Conservation (phyloP, 768 basidiomycete genomes). For the Lepiota venenata region DNA sequence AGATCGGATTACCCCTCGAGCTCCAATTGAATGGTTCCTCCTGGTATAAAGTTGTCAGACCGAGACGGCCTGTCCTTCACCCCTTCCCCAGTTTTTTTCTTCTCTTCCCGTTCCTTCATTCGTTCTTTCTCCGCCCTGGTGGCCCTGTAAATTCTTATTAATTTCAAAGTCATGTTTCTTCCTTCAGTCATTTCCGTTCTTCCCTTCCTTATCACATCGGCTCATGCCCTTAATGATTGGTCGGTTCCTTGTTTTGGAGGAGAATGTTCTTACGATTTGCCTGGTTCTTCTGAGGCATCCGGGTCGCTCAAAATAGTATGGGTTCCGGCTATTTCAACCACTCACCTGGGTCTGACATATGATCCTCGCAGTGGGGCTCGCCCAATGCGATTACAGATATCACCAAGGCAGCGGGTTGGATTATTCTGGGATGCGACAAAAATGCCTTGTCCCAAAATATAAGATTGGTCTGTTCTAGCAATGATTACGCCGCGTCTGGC, state of each 20-base stretch:
- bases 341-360: neutral
- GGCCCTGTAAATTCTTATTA: neutral
- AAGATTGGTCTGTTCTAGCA: conserved; percentile 3
- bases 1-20: no score
- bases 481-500: neutral
- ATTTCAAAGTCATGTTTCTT: neutral
- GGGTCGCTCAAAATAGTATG: conserved; percentile 14
- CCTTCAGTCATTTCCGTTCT: conserved; percentile 2
- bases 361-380: conserved; percentile 18
- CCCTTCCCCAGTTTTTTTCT: neutral
- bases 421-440: conserved; percentile 7
- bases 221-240: conserved; percentile 15
- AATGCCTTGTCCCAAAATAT: conserved; percentile 5
- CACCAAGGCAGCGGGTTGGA: conserved; percentile 10
- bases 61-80: neutral
- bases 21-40: no score
- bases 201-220: neutral
- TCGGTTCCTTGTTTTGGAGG: conserved; percentile 14
- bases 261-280: conserved; percentile 16
- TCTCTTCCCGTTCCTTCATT: neutral
- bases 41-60: no score
- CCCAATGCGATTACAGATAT: conserved; percentile 9
- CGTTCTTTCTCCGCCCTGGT: neutral
- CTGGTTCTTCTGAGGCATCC: conserved; percentile 5
- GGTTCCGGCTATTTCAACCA: neutral